Evolutionary conservation across 805 yeast species (phyloP), one percentile per base, ranked within the genome.

Genomic region (Myxozyma melibiosi): DNA sequence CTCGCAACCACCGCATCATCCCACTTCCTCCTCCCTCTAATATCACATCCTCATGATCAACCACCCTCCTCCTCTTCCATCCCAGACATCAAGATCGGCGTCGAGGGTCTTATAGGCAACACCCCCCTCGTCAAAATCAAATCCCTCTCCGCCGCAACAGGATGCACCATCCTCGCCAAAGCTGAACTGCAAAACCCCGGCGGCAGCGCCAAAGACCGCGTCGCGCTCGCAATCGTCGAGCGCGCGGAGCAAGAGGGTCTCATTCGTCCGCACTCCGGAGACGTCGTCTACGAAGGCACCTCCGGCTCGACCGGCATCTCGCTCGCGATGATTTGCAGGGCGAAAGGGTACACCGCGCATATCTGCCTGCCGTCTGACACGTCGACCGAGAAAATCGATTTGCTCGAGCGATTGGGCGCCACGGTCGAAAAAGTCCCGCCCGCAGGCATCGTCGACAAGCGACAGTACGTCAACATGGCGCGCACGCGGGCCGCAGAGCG

Each of bases 251-350:
- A 64, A 3, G 51, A 67, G 43, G 94, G 94, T 0, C 68, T 75
- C 5, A 70, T 91, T 35, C 70, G 74, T 3, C 87, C 88, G 0
- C 70, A 81, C 41, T 72, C 77, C 51, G 90, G 88, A 1, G 94
- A 89, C 66, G 76, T 84, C 13, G 86, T 92, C 1, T 90, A 84
- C 70, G 99, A 92, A 74, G 99, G 99, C 6, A 94, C 99, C 0
- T 85, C 94, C 9, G 99, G 99, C 0, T 90, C 97, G 0, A 92
- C 99, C 0, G 99, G 99, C 2, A 94, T 94, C 11, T 88, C 96
- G 1, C 80, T 92, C 65, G 96, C 97, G 0, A 82, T 90, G 72
- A 78, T 94, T n/a, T 88, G 96, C 61, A 83, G 90, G 64, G 86
- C 96, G 0, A 70, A 88, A 51, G 99, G 99, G 0, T 91, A 91